A percentile compares a stretch with the other conserved stretches of the same genome.
Conservation (phyloP, 2,329 filamentous ascomycete genomes). For the Colletotrichum lindemuthianum region DNA sequence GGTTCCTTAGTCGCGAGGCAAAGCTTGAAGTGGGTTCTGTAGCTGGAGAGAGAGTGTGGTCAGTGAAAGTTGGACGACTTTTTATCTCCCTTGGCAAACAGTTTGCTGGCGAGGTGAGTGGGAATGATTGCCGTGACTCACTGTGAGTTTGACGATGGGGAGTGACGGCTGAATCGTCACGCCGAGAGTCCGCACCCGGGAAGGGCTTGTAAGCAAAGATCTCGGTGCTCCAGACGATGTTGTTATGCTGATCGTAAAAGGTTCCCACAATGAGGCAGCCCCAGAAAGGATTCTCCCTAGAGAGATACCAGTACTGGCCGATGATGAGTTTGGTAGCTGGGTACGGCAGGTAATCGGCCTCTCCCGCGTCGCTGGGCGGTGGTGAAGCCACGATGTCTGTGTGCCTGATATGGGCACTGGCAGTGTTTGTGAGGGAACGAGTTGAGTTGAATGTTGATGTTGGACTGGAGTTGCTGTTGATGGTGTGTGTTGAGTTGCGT, state of each 20-base stretch:
- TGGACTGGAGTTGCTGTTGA: too few relatives aligned
- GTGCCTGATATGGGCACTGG: too few relatives aligned
- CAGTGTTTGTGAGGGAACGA: too few relatives aligned
- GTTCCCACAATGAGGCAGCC: constrained; percentile 58
- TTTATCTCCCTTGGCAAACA: too few relatives aligned
- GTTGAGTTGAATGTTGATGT: too few relatives aligned
- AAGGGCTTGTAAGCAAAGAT: constrained; percentile 44
- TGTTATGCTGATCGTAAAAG: constrained; percentile 56
- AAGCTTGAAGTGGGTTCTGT: too few relatives aligned
- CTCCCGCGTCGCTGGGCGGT: neutral
- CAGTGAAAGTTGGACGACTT: too few relatives aligned
- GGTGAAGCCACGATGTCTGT: too few relatives aligned
- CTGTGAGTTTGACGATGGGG: constrained; percentile 3
- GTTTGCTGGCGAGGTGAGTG: too few relatives aligned
- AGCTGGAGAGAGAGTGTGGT: too few relatives aligned
- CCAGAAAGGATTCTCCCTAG: constrained; percentile 49
- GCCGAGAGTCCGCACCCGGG: neutral
- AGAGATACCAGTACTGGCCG: constrained; percentile 52
- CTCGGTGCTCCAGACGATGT: constrained; percentile 58
- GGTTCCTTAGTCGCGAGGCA: too few relatives aligned
- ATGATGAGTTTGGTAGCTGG: constrained; percentile 58
- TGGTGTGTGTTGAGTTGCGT: too few relatives aligned
- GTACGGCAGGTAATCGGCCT: constrained; percentile 48
- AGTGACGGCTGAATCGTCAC: neutral
- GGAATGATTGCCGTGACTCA: constrained; percentile 21